Evolutionary conservation across 2,329 filamentous ascomycete species (phyloP), one percentile per base, ranked within the genome.

Genomic region (Monilinia polystroma): DNA sequence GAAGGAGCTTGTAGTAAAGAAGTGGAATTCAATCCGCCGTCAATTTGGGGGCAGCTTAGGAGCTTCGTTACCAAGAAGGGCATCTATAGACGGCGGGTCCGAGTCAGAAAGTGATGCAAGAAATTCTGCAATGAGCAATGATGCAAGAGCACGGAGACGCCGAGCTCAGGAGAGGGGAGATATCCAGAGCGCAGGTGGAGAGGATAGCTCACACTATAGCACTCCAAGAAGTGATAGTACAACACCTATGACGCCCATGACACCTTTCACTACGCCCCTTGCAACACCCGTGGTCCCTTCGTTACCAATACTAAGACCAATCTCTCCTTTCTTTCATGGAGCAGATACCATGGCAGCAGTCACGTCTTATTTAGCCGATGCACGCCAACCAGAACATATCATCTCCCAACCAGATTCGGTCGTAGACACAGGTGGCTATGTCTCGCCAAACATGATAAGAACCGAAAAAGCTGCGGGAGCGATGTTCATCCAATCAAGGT

Each of bases 151-250:
- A 16, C 68, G 74, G 43, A 69, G 74, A 35, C 68, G 68, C 23
- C 69, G 68, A 66, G 74, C 73, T 26, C 73, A 71, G 53, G 72
- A 73, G 54, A 67, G 74, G 23, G 72, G 72, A 12, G 72, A 75
- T 7, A 76, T 76, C 12, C 66, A 74, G 57, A 75, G 72, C 38
- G 71, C 70, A 45, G 73, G 71, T 26, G 66, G 65, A 20, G 68
- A 73, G 26, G 69, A 68, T 47, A 67, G 49, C 23, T 67, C 65
- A 12, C 70, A 69, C 26, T 73, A 69, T 57, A 74, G 73, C 20
- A 69, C 74, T 7, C 72, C 73, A 7, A 59, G 52, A n/a, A 73
- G 69, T 62, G 68, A 68, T 7, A 43, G 43, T 45, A 29, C 66
- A 11, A 67, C 66, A 32, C 69, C 72, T 29, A 18, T 43, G 57